Evolutionary conservation across 2,329 filamentous ascomycete species (phyloP), one percentile per base, ranked within the genome.

Genomic region (Fusarium albidum): DNA sequence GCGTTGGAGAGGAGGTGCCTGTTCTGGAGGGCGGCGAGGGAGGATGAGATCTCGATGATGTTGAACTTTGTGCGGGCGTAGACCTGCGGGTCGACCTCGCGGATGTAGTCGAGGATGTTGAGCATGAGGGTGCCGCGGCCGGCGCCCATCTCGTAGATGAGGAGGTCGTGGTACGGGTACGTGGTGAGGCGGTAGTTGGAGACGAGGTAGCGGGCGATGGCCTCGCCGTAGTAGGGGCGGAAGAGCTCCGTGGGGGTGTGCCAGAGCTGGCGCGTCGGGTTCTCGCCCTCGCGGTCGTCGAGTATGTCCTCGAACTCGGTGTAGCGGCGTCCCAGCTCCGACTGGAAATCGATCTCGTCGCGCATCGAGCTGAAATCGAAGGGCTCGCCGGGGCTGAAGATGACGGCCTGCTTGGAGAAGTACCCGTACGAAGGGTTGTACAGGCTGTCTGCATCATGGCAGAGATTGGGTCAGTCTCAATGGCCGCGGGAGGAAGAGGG

Each of bases 111-210:
- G 57, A 99, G 83, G 52, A 99, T 93, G 74, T 99, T 99, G 70
- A 95, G 82, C 95, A 99, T 99, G 70, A 99, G 84, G 0, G 96
- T 99, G 58, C 95, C 95, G 68, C 96, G 94, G 66, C 95, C 95
- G 32, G 95, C 95, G 45, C 95, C 95, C 90, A 99, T 96, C 73
- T 99, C 95, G 82, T 97, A 99, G 73, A 99, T 96, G 67, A 96
- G 91, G 45, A 99, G 84, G 75, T 99, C 95, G 75, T 97, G 88
- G 79, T 98, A 97, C 3, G 95, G 95, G 72, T 95, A 98, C 49
- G 92, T 85, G 37, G 91, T 91, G 71, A 97, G 85, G 71, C 95
- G 92, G 82, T 99, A 99, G 78, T 99, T 97, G 63, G 91, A 88
- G 63, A 98, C 88, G 37, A 99, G 85, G 73, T 98, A 97, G 15